Evolutionary conservation across 306 rosid genomes (phyloP).

Genomic region (Canavalia ensiformis): DNA sequence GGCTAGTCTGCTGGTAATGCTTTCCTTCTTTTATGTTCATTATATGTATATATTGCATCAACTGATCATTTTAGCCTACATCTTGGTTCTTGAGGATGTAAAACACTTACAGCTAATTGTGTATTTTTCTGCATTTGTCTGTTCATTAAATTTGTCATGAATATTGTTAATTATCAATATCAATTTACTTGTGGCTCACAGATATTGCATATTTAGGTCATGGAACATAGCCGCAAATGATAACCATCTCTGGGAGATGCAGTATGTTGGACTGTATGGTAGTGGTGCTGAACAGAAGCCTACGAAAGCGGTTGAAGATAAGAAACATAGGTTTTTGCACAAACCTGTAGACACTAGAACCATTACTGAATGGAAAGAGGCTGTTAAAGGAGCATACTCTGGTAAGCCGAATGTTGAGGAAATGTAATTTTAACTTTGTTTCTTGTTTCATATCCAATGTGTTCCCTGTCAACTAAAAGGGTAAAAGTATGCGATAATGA

Average conservation of each 20-base stretch:
- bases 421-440: conserved; percentile 12
- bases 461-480: neutral
- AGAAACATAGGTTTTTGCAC: conserved; percentile 26
- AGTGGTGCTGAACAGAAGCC: conserved; percentile 47
- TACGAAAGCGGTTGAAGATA: conserved; percentile 44
- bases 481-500: neutral
- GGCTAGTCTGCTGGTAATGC: conserved; percentile 74
- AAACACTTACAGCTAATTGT: neutral
- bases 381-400: conserved; percentile 67
- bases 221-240: conserved; percentile 90
- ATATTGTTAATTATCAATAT: conserved; percentile 21
- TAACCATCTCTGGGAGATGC: conserved; percentile 72
- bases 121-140: conserved; percentile 4
- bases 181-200: conserved; percentile 30
- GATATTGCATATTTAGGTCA: conserved; percentile 65
- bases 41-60: conserved; percentile 35
- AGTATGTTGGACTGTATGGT: conserved; percentile 59
- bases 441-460: conserved; percentile 25
- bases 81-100: conserved; percentile 21
- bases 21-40: conserved; percentile 32
- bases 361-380: conserved; percentile 68
- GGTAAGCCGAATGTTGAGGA: conserved; percentile 55
- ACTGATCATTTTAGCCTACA: conserved; percentile 17
- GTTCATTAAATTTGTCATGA: conserved; percentile 28
- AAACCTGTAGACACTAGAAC: conserved; percentile 41